Evolutionary conservation across 2,329 filamentous ascomycete species (phyloP).

Genomic region (Cladosporium sp.): DNA sequence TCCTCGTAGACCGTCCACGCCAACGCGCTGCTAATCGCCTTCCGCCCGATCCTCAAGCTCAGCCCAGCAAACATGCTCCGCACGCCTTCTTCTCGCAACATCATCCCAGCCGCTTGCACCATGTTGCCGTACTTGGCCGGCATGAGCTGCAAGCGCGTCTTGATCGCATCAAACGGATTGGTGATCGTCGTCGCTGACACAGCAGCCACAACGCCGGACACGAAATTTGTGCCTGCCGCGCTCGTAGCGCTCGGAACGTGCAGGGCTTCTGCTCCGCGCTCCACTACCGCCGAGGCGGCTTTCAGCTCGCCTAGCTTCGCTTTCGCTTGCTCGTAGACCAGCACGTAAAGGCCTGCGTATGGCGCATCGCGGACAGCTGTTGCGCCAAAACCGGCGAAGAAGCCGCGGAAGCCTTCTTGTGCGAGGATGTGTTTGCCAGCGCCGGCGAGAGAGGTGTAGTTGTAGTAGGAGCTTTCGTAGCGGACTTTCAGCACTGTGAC

Average conservation of each 20-base stretch:
- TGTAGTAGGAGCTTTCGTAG: constrained; percentile 84
- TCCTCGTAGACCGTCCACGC: constrained; percentile 98
- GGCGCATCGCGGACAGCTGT: constrained; percentile 93
- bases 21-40: constrained; percentile 88
- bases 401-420: constrained; percentile 71
- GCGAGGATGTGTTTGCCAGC: constrained; percentile 72
- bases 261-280: constrained; percentile 13
- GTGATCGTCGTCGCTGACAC: constrained; percentile 81
- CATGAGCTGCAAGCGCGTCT: constrained; percentile 89
- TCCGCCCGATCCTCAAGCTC: constrained; percentile 79
- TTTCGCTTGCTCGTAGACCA: constrained; percentile 88
- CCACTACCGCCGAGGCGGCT: constrained; percentile 17
- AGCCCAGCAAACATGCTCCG: constrained; percentile 81
- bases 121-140: constrained; percentile 79
- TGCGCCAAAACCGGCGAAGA: constrained; percentile 91
- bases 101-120: constrained; percentile 68
- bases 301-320: constrained; percentile 48
- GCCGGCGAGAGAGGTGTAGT: constrained; percentile 69
- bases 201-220: constrained; percentile 75
- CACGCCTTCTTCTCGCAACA: constrained; percentile 77
- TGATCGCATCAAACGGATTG: constrained; percentile 95
- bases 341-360: constrained; percentile 89
- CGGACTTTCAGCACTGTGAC: constrained; percentile 95
- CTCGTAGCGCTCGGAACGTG: constrained; percentile 26
- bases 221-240: constrained; percentile 75